Conservation (phyloP, 106 monocot genomes). For the Amphibolis antarctica region DNA sequence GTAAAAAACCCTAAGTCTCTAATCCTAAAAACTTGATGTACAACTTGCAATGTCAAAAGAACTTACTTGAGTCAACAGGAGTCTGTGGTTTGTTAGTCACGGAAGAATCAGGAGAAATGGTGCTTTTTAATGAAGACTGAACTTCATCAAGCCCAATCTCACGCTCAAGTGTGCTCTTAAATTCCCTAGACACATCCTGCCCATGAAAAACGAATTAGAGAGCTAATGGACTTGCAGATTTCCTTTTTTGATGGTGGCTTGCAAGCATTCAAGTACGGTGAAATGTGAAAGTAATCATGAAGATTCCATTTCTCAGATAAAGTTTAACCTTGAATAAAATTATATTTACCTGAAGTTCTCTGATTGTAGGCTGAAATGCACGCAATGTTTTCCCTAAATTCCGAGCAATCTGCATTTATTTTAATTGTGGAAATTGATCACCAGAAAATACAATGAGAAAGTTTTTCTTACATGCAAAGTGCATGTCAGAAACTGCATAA, state of each 20-base stretch:
- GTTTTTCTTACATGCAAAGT: no score
- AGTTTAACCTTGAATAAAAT: background rate
- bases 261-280: no score
- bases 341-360: constrained; percentile 75
- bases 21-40: no score
- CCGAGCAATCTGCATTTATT: constrained; percentile 61
- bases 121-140: constrained; percentile 16
- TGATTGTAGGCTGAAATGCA: constrained; percentile 91
- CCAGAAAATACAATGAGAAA: no score
- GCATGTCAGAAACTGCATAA: no score
- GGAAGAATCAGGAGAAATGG: background rate
- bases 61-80: background rate
- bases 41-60: background rate
- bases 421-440: background rate
- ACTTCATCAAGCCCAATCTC: constrained; percentile 93
- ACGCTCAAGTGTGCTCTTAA: constrained; percentile 88
- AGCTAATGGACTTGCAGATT: no score
- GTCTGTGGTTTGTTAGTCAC: background rate
- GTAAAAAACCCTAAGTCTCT: no score
- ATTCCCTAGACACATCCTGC: constrained; percentile 96
- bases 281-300: background rate
- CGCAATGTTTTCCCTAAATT: constrained; percentile 91
- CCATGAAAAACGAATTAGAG: background rate
- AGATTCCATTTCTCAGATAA: background rate
- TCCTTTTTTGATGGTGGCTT: no score